Evolutionary conservation across 148 eudicot species (phyloP).

Genomic region (Heliamphora exappendiculata): DNA sequence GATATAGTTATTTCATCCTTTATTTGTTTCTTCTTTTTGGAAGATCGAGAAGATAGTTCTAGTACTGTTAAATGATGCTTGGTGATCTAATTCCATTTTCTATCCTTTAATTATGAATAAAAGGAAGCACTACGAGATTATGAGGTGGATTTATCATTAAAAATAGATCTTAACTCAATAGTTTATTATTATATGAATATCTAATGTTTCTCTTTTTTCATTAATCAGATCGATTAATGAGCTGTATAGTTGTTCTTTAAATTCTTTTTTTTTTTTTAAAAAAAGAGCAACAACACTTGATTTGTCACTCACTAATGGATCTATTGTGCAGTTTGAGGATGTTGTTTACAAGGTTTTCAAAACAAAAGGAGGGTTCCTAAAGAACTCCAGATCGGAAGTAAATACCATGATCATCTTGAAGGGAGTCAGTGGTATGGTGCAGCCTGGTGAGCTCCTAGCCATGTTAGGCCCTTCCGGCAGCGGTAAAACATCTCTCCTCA

Average conservation of each 20-base stretch:
- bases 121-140: too few relatives aligned
- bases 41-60: too few relatives aligned
- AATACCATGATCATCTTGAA: conserved; percentile 53
- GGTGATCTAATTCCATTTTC: too few relatives aligned
- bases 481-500: conserved; percentile 82
- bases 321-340: conserved; percentile 50
- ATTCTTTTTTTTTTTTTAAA: not conserved
- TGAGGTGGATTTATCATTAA: too few relatives aligned
- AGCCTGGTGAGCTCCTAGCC: conserved; percentile 80
- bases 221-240: too few relatives aligned
- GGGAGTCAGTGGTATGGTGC: conserved; percentile 59
- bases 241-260: not conserved
- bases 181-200: too few relatives aligned
- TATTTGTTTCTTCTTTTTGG: too few relatives aligned
- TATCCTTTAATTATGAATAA: too few relatives aligned
- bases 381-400: conserved; percentile 27
- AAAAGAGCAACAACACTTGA: not conserved
- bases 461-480: conserved; percentile 95
- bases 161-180: too few relatives aligned
- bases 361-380: conserved; percentile 13
- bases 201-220: too few relatives aligned
- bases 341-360: conserved; percentile 47
- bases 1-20: too few relatives aligned
- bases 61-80: too few relatives aligned
- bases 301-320: not conserved